These are phyloP conservation scores for Phoma sp. DNA, from an alignment of 2,329 filamentous ascomycete species.

Conservation along the genomic window DNA sequence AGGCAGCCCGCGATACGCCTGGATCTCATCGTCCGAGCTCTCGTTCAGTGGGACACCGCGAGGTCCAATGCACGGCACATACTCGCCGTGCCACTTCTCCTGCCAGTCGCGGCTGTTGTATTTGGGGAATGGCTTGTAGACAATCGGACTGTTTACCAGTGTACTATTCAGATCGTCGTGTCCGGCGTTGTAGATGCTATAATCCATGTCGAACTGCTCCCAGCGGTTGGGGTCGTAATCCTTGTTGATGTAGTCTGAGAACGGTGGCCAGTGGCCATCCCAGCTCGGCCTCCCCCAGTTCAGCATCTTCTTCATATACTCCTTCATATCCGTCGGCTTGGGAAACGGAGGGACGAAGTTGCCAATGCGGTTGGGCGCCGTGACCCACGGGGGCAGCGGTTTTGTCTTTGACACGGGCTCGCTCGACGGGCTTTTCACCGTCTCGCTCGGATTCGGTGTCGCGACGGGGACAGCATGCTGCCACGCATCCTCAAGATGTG, in stretches of 20 bases:
- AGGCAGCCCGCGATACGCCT: slow-evolving; percentile 66
- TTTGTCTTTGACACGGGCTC: slow-evolving; percentile 17
- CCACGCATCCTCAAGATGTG: slow-evolving; percentile 31
- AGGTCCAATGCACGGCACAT: slow-evolving; percentile 70
- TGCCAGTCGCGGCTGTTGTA: slow-evolving; percentile 71
- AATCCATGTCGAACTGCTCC: slow-evolving; percentile 52
- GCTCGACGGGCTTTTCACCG: slow-evolving; percentile 14
- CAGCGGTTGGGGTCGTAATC: slow-evolving; percentile 57
- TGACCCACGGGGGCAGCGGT: slow-evolving; percentile 34
- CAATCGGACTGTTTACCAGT: slow-evolving; percentile 52
- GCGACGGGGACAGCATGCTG: slow-evolving; percentile 24
- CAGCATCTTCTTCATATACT: slow-evolving; percentile 51
- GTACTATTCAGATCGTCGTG: slow-evolving; percentile 38
- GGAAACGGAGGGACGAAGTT: slow-evolving; percentile 23
- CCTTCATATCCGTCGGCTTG: slow-evolving; percentile 34
- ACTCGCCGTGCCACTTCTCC: slow-evolving; percentile 60
- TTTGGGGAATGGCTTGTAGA: slow-evolving; percentile 73
- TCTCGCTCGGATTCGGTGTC: slow-evolving; percentile 1
- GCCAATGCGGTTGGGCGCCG: slow-evolving; percentile 23
- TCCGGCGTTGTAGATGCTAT: slow-evolving; percentile 46
- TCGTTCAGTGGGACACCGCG: slow-evolving; percentile 58
- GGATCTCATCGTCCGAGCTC: slow-evolving; percentile 65
- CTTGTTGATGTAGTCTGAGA: slow-evolving; percentile 49
- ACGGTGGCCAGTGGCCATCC: slow-evolving; percentile 53
- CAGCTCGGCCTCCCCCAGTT: slow-evolving; percentile 49